Evolutionary conservation across 345 rosid species (phyloP).

Genomic region (Ceriops tagal): DNA sequence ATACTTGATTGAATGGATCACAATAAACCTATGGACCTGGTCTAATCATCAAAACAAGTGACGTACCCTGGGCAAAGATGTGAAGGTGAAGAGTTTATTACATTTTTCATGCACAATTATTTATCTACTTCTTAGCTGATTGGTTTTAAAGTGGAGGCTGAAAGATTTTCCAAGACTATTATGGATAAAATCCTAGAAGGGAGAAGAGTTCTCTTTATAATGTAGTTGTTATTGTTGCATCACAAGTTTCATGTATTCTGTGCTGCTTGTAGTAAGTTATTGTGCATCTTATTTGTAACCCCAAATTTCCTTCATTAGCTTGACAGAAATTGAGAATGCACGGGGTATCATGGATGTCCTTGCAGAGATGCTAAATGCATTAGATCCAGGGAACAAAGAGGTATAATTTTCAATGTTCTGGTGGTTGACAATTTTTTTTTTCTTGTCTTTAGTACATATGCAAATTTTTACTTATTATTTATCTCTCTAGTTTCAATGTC

Average conservation of each 20-base stretch:
- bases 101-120: neutral
- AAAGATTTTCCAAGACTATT: neutral
- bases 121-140: too few relatives aligned
- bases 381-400: constrained; percentile 88
- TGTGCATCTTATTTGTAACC: constrained; percentile 16
- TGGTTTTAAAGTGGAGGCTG: too few relatives aligned
- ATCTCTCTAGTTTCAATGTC: constrained; percentile 4
- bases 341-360: constrained; percentile 97
- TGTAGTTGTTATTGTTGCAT: constrained; percentile 10
- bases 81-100: neutral
- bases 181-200: neutral
- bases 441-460: neutral
- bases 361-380: constrained; percentile 91
- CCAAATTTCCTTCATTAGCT: constrained; percentile 46
- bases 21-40: too few relatives aligned
- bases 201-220: neutral
- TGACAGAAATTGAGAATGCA: constrained; percentile 98
- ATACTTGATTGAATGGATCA: too few relatives aligned
- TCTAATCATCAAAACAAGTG: too few relatives aligned
- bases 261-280: neutral
- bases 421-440: neutral
- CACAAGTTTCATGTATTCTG: neutral
- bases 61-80: too few relatives aligned
- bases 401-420: constrained; percentile 33
- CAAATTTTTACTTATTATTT: neutral